Evolutionary conservation across 2,329 filamentous ascomycete species (phyloP).

Genomic region (Nothomitra cinnamomea): DNA sequence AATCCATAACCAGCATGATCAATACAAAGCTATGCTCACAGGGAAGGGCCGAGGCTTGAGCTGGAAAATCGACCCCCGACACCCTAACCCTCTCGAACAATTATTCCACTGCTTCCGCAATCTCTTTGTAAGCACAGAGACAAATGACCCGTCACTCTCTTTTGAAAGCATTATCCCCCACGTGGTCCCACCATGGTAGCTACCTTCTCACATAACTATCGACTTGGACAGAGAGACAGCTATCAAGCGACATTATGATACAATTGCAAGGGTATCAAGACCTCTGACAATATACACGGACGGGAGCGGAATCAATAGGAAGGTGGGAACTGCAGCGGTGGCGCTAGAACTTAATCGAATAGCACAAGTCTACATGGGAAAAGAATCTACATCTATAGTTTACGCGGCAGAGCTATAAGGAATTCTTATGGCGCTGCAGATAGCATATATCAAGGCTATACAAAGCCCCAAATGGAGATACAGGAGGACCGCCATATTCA

Average conservation of each 20-base stretch:
- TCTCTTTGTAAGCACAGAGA: background rate
- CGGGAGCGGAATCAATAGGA: background rate
- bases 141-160: background rate
- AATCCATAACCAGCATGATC: background rate
- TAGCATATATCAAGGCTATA: background rate
- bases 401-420: background rate
- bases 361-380: background rate
- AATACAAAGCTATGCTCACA: background rate
- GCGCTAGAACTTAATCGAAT: background rate
- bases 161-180: background rate
- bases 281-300: background rate
- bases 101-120: background rate
- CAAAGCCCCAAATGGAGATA: background rate
- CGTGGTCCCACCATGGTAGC: background rate
- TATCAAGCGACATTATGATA: background rate
- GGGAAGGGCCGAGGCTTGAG: background rate
- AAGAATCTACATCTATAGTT: background rate
- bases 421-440: background rate
- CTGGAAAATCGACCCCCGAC: background rate
- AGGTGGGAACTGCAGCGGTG: background rate
- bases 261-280: background rate
- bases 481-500: slow-evolving; percentile 8
- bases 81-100: background rate
- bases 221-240: background rate
- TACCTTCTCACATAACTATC: background rate